Evolutionary conservation across 345 rosid species (phyloP).

Genomic region (Eucalyptus pauciflora): DNA sequence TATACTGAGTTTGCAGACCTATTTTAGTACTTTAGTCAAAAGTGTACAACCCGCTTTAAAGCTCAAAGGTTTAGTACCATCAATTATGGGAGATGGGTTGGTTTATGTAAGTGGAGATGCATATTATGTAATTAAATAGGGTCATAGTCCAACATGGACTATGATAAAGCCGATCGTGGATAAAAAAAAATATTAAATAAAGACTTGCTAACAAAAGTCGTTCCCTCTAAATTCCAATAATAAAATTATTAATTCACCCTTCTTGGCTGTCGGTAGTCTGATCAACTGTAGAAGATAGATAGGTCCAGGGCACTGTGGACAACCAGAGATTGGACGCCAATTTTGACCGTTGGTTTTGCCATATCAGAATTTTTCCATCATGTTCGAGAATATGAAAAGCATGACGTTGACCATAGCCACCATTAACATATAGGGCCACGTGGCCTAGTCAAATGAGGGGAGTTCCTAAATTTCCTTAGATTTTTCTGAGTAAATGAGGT

Average conservation of each 20-base stretch:
- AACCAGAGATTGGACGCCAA: background rate
- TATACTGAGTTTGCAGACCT: background rate
- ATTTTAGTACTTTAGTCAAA: background rate
- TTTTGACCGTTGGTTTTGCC: background rate
- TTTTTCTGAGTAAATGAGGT: background rate
- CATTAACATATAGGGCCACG: background rate
- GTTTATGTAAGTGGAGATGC: background rate
- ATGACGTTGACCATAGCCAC: background rate
- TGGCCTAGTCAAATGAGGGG: background rate
- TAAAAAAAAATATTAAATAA: background rate
- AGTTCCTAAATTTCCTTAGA: background rate
- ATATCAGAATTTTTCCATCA: background rate
- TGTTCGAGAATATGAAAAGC: background rate
- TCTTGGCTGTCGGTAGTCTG: background rate
- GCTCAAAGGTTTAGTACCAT: background rate
- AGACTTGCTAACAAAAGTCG: background rate
- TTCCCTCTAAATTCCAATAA: background rate
- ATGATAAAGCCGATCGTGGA: background rate
- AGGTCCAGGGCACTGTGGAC: background rate
- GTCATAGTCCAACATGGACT: background rate
- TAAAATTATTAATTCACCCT: background rate
- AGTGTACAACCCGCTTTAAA: background rate
- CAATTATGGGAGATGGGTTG: too few species aligned
- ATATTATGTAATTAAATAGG: background rate
- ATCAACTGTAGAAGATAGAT: background rate